Base-by-base conservation (phyloP, 148 eudicot genomes). In the Rhododendron ovatum region DNA sequence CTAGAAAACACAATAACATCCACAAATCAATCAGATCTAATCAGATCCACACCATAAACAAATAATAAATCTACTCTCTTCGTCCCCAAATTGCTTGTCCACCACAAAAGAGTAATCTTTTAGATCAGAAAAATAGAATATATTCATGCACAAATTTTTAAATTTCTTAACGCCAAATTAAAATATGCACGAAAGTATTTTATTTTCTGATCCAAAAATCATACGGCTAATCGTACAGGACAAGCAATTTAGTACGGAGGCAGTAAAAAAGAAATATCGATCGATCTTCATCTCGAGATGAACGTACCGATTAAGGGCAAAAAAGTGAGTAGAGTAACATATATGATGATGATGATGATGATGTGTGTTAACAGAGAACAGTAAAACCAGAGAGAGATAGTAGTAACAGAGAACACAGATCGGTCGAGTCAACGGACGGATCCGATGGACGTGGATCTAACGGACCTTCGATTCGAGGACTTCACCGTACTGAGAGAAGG, bases 241-340 rank as follows among this genome's bases (percentile, higher is more conserved):
- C 28, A 63, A 65, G 71, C 71, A n/a, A 65, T n/a, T 65, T n/a
- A 24, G 33, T 11, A 63, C 10, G 69, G 26, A 24, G 71, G 13
- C 2, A 65, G 30, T 3, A n/a, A 65, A 22, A 75, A 33, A 18
- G 45, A 75, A 75, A 75, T 6, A 83, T 85, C 86, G 80, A 91
- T 89, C 90, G 89, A 87, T 91, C 95, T 89, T 90, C 91, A 85
- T 87, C 90, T 85, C 88, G 90, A 89, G 93, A 90, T 85, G 95
- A 90, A 93, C 99, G 94, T 96, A 96, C 99, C 99, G 96, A 92
- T 91, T 85, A 83, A 93, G 93, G 89, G 86, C 85, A 88, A 57
- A 50, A 86, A 90, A 63, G 86, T 90, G 79, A 84, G 91, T 88
- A 88, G 86, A 84, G 91, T 88, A 88, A 89, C 88, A 80, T 53